Evolutionary conservation across 257 asterid species (phyloP), one percentile per base, ranked within the genome.

Genomic region (Lavandula angustifolia): DNA sequence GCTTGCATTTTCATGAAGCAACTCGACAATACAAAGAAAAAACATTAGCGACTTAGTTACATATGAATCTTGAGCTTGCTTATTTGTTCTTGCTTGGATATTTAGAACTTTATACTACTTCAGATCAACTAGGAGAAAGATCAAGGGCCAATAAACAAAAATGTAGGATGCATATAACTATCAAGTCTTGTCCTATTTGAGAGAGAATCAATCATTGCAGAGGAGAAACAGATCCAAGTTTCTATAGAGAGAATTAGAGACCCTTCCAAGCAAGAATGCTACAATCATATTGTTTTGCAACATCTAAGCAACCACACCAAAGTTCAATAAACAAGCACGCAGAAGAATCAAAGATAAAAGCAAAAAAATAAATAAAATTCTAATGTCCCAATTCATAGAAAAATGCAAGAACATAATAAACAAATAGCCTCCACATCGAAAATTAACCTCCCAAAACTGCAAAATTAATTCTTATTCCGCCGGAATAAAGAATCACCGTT

Each of bases 311-410:
- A n/a, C 16, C 12, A n/a, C 14, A 3, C 0, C 11, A 33, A 32
- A 22, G 27, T 54, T 32, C 7, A 54, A 42, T 6, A 12, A 54
- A 54, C 18, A 54, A 37, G 34, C 27, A n/a, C 7, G 16, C 43
- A 33, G 14, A 1, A 35, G 3, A 9, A 18, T n/a, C 31, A 14
- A 56, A 14, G 31, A 35, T 34, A 7, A 7, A 47, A 56, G 31
- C 32, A 3, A 56, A 56, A 1, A 56, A 3, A 13, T n/a, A 22
- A 22, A 22, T 0, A 22, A 22, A n/a, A n/a, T n/a, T n/a, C 27
- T 22, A 22, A 22, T 22, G 60, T 12, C 60, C 61, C 42, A 32
- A 32, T 54, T 54, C 61, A 54, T 34, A 37, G 35, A 43, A 9
- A 47, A 33, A 67, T 22, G 8, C 64, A 32, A 42, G 8, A 54